Conservation (phyloP, 2,329 filamentous ascomycete genomes). For the Nothophoma quercina region DNA sequence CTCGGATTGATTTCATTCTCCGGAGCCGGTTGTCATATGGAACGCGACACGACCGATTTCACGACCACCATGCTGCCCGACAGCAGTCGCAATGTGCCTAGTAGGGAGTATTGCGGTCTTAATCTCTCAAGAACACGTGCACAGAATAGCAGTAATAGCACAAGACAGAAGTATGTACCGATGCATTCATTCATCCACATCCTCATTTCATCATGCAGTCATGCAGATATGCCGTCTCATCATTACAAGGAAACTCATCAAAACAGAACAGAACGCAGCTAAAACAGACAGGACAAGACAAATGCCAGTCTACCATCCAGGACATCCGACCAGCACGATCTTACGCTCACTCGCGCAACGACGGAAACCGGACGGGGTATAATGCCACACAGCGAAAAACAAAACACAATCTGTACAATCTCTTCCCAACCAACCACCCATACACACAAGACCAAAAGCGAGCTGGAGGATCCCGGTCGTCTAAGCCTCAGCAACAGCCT, state of each 20-base stretch:
- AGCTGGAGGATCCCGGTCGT: neutral
- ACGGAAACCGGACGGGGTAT: constrained; percentile 22
- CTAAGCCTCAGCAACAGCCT: constrained; percentile 15
- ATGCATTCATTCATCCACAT: constrained; percentile 7
- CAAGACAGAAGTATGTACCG: constrained; percentile 1
- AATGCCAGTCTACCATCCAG: constrained; percentile 3
- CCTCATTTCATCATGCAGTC: constrained; percentile 7
- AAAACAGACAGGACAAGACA: neutral
- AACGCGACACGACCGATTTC: too few relatives aligned
- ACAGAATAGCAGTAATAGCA: too few relatives aligned
- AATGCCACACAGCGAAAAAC: constrained; percentile 20
- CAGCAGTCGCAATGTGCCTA: too few relatives aligned
- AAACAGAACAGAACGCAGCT: constrained; percentile 1
- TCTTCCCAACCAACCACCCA: neutral
- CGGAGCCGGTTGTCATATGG: too few relatives aligned
- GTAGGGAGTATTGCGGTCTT: too few relatives aligned
- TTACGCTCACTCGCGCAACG: constrained; percentile 21
- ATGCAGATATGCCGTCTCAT: constrained; percentile 11
- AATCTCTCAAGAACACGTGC: too few relatives aligned
- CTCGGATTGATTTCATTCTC: too few relatives aligned
- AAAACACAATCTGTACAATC: constrained; percentile 19
- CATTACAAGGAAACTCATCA: constrained; percentile 7
- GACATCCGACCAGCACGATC: constrained; percentile 22
- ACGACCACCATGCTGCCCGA: too few relatives aligned
- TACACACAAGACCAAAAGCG: neutral